Conservation (phyloP, 352 stramenopile genomes). For the Globisporangium irregulare region DNA sequence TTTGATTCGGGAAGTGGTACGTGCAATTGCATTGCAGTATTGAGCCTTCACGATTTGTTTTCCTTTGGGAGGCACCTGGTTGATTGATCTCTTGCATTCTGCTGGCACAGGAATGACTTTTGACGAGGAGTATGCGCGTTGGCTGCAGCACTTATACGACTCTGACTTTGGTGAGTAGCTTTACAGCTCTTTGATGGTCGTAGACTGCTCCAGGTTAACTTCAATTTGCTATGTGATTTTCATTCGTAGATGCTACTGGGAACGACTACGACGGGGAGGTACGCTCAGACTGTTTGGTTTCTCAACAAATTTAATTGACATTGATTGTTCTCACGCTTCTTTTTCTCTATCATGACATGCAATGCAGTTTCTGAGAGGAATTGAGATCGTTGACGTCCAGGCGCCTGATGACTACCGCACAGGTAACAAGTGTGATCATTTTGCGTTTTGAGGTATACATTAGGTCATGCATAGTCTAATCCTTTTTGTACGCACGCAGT, state of each 20-base stretch:
- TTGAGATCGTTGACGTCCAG: slow-evolving; percentile 30
- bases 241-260: slow-evolving; percentile 32
- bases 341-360: not conserved
- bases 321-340: not conserved
- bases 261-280: slow-evolving; percentile 59
- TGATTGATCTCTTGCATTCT: slow-evolving; percentile 2
- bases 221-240: not conserved
- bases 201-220: not conserved
- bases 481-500: slow-evolving; percentile 26
- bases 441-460: not conserved
- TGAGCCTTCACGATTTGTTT: not conserved
- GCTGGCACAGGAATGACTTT: slow-evolving; percentile 56
- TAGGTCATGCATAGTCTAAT: too few relatives aligned
- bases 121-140: slow-evolving; percentile 85
- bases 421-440: slow-evolving; percentile 21
- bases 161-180: slow-evolving; percentile 70
- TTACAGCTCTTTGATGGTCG: not conserved
- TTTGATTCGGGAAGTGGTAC: slow-evolving; percentile 56
- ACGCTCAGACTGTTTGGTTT: slow-evolving; percentile 13
- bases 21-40: not conserved
- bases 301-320: too few relatives aligned
- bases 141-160: slow-evolving; percentile 86
- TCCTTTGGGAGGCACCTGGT: not conserved
- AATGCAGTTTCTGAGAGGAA: slow-evolving; percentile 20
- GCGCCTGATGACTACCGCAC: slow-evolving; percentile 31